These are phyloP conservation scores for Mycena alexandri DNA, from an alignment of 768 basidiomycete genomes.

Conservation along the genomic window DNA sequence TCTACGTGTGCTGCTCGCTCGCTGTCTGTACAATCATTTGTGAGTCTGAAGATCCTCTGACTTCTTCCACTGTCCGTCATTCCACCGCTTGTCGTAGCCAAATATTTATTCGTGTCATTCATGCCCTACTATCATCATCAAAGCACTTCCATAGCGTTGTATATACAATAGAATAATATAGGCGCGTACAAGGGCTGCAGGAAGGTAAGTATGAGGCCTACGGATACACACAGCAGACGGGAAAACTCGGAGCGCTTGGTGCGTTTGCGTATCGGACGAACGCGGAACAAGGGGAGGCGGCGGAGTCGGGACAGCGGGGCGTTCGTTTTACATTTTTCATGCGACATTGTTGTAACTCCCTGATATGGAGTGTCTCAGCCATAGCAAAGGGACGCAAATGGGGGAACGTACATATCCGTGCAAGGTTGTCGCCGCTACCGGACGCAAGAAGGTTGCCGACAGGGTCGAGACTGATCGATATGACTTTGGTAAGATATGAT, in stretches of 20 bases:
- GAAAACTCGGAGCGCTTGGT: not conserved
- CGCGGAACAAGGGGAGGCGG: not conserved
- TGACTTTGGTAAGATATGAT: conserved; percentile 48
- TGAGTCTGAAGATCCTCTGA: no score
- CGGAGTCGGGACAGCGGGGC: not conserved
- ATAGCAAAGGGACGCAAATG: not conserved
- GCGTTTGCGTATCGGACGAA: not conserved
- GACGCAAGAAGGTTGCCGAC: conserved; percentile 62
- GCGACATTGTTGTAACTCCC: conserved; percentile 33
- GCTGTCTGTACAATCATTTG: not conserved
- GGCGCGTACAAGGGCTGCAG: conserved; percentile 33
- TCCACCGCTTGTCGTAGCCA: no score
- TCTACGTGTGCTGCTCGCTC: not conserved
- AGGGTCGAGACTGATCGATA: conserved; percentile 63
- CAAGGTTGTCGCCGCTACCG: conserved; percentile 67
- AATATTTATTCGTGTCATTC: no score
- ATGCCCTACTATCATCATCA: not conserved
- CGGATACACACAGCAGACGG: conserved; percentile 29
- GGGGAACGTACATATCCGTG: conserved; percentile 63
- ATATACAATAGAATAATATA: conserved; percentile 34
- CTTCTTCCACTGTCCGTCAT: no score
- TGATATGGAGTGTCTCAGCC: not conserved
- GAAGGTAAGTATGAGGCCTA: conserved; percentile 21
- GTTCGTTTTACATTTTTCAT: conserved; percentile 3
- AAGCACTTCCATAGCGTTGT: conserved; percentile 30